Conservation (phyloP, 139 green algal species). For the Micractinium sp. region DNA sequence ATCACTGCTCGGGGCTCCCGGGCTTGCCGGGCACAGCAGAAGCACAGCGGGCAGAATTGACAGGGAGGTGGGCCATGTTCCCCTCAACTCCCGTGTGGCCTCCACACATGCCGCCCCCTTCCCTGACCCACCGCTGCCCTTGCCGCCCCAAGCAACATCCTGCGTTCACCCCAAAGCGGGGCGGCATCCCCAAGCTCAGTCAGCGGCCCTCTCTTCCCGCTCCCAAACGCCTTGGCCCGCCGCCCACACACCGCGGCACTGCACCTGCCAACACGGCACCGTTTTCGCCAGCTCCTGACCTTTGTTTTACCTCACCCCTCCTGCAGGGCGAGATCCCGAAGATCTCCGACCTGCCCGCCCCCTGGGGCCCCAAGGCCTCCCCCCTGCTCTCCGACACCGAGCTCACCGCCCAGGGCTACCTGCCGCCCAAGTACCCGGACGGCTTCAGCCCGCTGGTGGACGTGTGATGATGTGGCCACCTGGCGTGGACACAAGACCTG, state of each 20-base stretch:
- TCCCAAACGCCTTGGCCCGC: no score
- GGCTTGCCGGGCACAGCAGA: background rate
- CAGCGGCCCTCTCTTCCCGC: no score
- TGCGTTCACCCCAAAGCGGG: no score
- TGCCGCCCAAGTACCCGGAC: conserved; percentile 44
- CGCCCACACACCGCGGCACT: no score
- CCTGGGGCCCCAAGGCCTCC: conserved; percentile 55
- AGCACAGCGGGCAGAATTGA: background rate
- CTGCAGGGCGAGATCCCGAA: conserved; percentile 53
- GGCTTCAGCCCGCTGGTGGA: conserved; percentile 33
- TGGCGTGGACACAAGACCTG: no score
- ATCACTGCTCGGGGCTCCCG: background rate
- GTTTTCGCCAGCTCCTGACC: no score
- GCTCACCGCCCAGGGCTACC: conserved; percentile 27
- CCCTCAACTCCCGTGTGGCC: no score
- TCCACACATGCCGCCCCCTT: no score
- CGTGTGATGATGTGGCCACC: background rate
- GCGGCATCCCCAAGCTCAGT: no score
- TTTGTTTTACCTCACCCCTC: no score
- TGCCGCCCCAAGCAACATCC: no score
- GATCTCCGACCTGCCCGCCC: conserved; percentile 53
- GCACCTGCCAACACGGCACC: background rate
- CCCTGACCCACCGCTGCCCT: no score
- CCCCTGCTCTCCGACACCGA: background rate
- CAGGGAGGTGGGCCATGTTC: background rate